Conservation (phyloP, 768 basidiomycete species). For the Megacollybia marginata region DNA sequence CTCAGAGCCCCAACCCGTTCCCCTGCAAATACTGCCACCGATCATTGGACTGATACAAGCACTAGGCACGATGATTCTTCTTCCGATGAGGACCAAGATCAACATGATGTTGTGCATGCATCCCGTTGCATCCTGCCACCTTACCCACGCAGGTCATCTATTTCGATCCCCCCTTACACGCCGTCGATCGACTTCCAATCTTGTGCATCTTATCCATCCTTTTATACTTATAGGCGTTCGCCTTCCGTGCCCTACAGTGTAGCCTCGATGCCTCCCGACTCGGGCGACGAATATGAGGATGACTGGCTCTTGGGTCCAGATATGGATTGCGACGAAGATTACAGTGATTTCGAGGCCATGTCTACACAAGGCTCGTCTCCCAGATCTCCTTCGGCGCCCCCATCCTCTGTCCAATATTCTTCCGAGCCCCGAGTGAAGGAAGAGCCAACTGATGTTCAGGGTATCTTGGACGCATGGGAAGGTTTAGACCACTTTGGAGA, state of each 20-base stretch:
- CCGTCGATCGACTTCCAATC: constrained; percentile 33
- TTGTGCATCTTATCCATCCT: constrained; percentile 13
- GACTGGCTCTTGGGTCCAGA: neutral
- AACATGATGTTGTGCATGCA: constrained; percentile 30
- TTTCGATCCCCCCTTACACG: constrained; percentile 49
- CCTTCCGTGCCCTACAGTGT: constrained; percentile 49
- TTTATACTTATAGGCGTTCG: constrained; percentile 23
- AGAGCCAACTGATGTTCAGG: constrained; percentile 55
- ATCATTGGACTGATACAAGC: too few relatives aligned
- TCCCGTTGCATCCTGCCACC: constrained; percentile 31
- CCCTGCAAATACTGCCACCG: too few relatives aligned
- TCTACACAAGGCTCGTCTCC: constrained; percentile 20
- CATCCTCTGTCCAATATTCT: neutral
- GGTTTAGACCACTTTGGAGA: constrained; percentile 34
- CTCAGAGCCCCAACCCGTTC: too few relatives aligned
- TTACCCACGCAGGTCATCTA: constrained; percentile 45
- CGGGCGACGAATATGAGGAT: constrained; percentile 54
- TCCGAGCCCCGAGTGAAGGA: constrained; percentile 43
- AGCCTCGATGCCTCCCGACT: constrained; percentile 69
- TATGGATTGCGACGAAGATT: neutral
- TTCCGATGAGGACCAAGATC: constrained; percentile 30
- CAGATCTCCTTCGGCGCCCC: constrained; percentile 53
- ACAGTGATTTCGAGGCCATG: constrained; percentile 1
- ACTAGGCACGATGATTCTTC: constrained; percentile 4
- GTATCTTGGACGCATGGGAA: constrained; percentile 67